A percentile compares a stretch with the other conserved stretches of the same genome.
Evolutionary conservation across 2,329 filamentous ascomycete genomes (phyloP).

Genomic region (Proliferodiscus dingleyae): DNA sequence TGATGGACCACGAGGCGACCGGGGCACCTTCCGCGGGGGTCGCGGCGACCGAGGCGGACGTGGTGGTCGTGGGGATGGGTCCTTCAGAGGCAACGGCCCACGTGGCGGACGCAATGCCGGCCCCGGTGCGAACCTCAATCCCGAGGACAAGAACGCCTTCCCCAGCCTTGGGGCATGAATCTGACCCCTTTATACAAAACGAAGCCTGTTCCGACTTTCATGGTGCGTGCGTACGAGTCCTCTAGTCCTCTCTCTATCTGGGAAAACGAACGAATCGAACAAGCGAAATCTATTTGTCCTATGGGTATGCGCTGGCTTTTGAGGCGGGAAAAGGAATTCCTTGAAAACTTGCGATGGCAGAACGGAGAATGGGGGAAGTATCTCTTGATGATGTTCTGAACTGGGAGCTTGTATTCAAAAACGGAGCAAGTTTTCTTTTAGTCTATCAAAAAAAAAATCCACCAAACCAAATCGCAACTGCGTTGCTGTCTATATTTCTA

Average conservation of each 20-base stretch:
- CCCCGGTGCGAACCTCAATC: conserved; percentile 38
- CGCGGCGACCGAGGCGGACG: conserved; percentile 41
- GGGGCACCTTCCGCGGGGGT: conserved; percentile 36
- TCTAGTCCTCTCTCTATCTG: conserved; percentile 7
- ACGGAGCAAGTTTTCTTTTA: too few species aligned
- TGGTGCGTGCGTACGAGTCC: conserved; percentile 6
- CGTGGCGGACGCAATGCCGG: conserved; percentile 36
- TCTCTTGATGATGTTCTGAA: too few species aligned
- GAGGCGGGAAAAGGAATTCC: neutral
- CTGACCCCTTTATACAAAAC: conserved; percentile 7
- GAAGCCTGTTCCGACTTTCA: conserved; percentile 19
- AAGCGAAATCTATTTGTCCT: conserved; percentile 6
- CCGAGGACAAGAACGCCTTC: conserved; percentile 47
- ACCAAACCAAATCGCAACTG: too few species aligned
- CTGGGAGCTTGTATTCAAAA: too few species aligned
- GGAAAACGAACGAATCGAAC: conserved; percentile 5
- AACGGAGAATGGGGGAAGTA: too few species aligned
- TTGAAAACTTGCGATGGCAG: too few species aligned
- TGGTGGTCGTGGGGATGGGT: conserved; percentile 38
- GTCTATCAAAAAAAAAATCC: too few species aligned
- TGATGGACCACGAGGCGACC: conserved; percentile 46
- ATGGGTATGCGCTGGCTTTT: neutral
- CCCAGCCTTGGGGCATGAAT: conserved; percentile 43
- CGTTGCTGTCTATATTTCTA: too few species aligned
- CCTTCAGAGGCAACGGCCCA: conserved; percentile 36